Evolutionary conservation across 306 rosid species (phyloP), one percentile per base, ranked within the genome.

Genomic region (Cucurbita argyrosperma): DNA sequence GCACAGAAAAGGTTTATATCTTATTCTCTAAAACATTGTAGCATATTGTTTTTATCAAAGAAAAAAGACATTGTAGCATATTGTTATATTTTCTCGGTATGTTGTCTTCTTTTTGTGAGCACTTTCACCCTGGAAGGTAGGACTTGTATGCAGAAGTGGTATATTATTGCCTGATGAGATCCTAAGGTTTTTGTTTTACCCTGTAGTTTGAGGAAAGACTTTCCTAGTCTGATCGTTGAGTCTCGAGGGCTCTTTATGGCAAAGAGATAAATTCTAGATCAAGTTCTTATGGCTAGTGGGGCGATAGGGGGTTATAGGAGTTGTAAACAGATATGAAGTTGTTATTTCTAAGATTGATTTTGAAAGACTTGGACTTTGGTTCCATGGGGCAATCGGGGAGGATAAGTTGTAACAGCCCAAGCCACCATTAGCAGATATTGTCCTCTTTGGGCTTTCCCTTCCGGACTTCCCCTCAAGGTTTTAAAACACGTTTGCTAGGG

Each of bases 1-100:
- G 90, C 60, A 95, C 99, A 12, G 99, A 95, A 77, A 95, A 95
- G 97, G 99, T 91, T 81, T 81, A 40, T 74, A 40, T 57, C 46
- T 9, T 43, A 67, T 68, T 26, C 58, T 14, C 59, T 69, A 30
- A 12, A 47, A 26, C 30, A 46, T 21, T 21, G 40, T 67, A 46
- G 73, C 57, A 68, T 49, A 47, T 23, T 49, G 57, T 13, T 21
- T 40, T 58, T 58, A 30, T 58, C 53, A 49, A 49, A 58, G 35
- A 23, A 58, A 43, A 14, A 38, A 5, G 47, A 10, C 7, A 12
- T 21, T 19, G 72, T 45, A 46, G 55, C 45, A 50, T 50, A 49
- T 10, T 69, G 58, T 26, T 14, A 14, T 13, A 21, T 68, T 67
- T 66, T 66, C 56, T 47, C 26, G 74, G 8, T 23, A 35, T 26